These are phyloP conservation scores for Rhodotorula sp. DNA, from an alignment of 1,284 basidiomycete species.

Conservation along the genomic window DNA sequence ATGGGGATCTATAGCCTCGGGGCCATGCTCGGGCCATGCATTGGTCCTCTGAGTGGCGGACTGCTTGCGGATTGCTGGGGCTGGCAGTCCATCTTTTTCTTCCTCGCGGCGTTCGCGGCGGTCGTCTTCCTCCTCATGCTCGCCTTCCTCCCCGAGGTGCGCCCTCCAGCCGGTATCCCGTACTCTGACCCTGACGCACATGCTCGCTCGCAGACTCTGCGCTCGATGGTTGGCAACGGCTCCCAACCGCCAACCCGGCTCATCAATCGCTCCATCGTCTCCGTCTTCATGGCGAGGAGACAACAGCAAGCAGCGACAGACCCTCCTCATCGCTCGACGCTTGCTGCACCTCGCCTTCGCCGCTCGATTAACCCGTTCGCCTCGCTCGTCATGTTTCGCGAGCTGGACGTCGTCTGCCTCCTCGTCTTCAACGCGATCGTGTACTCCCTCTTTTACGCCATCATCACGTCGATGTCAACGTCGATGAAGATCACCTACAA, in stretches of 20 bases:
- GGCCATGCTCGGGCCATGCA: slow-evolving; percentile 2
- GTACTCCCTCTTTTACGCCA: slow-evolving; percentile 25
- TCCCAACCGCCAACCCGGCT: slow-evolving; percentile 38
- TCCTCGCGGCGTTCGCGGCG: slow-evolving; percentile 65
- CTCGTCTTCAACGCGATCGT: slow-evolving; percentile 19
- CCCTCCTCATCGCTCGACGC: no score
- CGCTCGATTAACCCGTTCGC: slow-evolving; percentile 30
- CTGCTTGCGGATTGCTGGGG: slow-evolving; percentile 41
- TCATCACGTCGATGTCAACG: slow-evolving; percentile 25
- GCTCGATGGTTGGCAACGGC: slow-evolving; percentile 52
- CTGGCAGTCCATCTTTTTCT: slow-evolving; percentile 69
- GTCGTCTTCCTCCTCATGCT: slow-evolving; percentile 56
- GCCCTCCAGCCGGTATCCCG: no score
- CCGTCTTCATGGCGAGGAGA: no score
- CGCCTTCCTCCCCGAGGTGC: slow-evolving; percentile 61
- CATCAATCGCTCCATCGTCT: slow-evolving; percentile 24
- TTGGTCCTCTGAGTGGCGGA: slow-evolving; percentile 7
- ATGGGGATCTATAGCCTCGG: slow-evolving; percentile 30
- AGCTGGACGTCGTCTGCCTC: slow-evolving; percentile 1
- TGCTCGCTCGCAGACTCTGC: slow-evolving; percentile 54
- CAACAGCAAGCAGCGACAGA: no score
- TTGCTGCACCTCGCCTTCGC: neutral
- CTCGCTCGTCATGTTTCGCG: slow-evolving; percentile 39
- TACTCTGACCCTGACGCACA: no score
- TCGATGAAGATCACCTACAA: slow-evolving; percentile 29